Evolutionary conservation across 768 basidiomycete species (phyloP).

Genomic region (Clavulina sp.): DNA sequence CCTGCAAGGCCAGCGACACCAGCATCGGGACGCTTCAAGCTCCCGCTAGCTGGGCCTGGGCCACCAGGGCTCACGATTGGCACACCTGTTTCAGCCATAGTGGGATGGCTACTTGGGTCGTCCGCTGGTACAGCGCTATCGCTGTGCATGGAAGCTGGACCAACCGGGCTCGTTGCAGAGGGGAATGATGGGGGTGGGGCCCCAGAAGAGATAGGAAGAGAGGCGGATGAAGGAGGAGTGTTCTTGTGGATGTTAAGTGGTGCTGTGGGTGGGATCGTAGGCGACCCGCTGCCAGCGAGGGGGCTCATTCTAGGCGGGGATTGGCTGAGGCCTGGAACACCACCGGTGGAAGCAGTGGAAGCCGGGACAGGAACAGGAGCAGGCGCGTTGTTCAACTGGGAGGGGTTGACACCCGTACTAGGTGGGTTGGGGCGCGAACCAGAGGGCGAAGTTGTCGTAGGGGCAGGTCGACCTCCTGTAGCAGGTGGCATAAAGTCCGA

Average conservation of each 20-base stretch:
- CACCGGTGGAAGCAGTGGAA: neutral
- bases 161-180: too few species aligned
- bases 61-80: slow-evolving; percentile 51
- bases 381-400: slow-evolving; percentile 16
- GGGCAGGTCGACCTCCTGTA: slow-evolving; percentile 28
- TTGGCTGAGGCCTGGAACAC: neutral
- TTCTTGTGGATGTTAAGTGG: neutral
- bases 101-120: slow-evolving; percentile 30
- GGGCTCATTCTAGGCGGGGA: slow-evolving; percentile 11
- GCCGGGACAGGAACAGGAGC: slow-evolving; percentile 11
- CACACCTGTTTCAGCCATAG: slow-evolving; percentile 61
- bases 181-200: too few species aligned
- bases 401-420: slow-evolving; percentile 13
- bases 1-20: neutral
- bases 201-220: slow-evolving; percentile 13
- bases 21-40: slow-evolving; percentile 20
- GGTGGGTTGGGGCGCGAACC: slow-evolving; percentile 2
- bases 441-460: neutral
- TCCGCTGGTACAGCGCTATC: too few species aligned
- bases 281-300: too few species aligned
- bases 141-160: too few species aligned
- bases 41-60: slow-evolving; percentile 50
- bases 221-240: slow-evolving; percentile 11
- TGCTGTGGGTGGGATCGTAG: slow-evolving; percentile 15
- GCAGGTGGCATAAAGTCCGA: slow-evolving; percentile 13